Conservation (phyloP, 805 yeast genomes). For the Hanseniaspora vineae region DNA sequence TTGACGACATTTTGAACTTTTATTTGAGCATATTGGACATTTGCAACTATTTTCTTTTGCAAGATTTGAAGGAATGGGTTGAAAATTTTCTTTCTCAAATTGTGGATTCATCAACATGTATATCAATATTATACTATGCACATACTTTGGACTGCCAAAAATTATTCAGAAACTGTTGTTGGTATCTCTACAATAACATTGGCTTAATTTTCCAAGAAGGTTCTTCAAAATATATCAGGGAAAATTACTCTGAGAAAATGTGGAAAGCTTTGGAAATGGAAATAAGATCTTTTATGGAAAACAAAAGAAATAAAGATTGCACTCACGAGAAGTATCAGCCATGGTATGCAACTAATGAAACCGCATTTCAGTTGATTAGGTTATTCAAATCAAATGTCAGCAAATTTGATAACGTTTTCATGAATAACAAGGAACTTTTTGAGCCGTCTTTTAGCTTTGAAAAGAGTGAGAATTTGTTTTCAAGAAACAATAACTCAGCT, state of each 20-base stretch:
- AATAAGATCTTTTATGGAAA: constrained; percentile 4
- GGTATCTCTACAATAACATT: constrained; percentile 56
- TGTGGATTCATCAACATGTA: constrained; percentile 46
- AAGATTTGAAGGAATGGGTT: constrained; percentile 45
- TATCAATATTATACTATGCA: constrained; percentile 42
- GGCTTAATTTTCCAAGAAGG: constrained; percentile 45
- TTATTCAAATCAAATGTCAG: background rate
- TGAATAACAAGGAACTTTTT: background rate
- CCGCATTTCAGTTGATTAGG: background rate
- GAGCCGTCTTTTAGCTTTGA: background rate
- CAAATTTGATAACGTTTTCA: background rate
- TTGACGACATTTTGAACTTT: constrained; percentile 10
- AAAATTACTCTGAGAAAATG: constrained; percentile 11
- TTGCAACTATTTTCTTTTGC: constrained; percentile 50
- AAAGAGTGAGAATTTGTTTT: background rate
- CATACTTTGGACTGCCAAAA: constrained; percentile 37
- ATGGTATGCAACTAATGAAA: background rate
- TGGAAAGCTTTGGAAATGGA: constrained; percentile 16
- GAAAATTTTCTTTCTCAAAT: constrained; percentile 48
- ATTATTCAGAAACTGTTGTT: constrained; percentile 46
- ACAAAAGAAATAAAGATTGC: background rate
- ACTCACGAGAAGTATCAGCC: background rate
- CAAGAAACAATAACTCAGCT: background rate
- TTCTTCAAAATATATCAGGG: constrained; percentile 23
- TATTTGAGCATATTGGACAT: constrained; percentile 17